Evolutionary conservation across 768 basidiomycete genomes (phyloP), one percentile per base, ranked within the genome.

Genomic region (Hygrocybe punicea): DNA sequence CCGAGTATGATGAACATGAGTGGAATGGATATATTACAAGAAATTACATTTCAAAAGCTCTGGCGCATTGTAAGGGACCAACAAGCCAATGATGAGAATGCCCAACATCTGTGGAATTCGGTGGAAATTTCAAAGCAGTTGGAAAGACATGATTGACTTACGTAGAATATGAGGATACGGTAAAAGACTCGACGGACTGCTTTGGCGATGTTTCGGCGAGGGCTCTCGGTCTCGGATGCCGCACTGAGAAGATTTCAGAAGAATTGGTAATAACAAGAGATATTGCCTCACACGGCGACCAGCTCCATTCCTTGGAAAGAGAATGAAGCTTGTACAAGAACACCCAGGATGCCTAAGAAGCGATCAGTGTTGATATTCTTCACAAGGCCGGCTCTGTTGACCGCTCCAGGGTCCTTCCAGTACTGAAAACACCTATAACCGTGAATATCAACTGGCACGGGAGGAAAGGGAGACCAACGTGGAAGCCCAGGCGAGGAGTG

Each of bases 241-340:
- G 87, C 82, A 55, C 86, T 86, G 52, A 60, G 19, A 56, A 37
- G 4, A 14, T 23, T 23, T 61, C 14, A 57, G 47, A 67, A 47
- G 50, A 33, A 33, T 44, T 46, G 36, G 21, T 21, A 25, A 45
- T 55, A 16, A 13, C 13, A 3, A 42, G 5, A 45, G 39, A 52
- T 45, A 10, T 33, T 6, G 25, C 4, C 78, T 58, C 61, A 84
- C 84, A 88, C 80, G 24, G 84, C 83, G 37, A 91, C 84, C 40
- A 88, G 71, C 65, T 92, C 89, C 76, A 90, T 83, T 37, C 84
- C 88, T 63, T 87, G 83, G 75, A 84, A 87, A 5, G 89, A 89
- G 78, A 89, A 93, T 2, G 83, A 84, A 13, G 80, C 79, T 62
- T 80, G 77, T 21, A 80, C 73, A n/a, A 81, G 58, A 29, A 78